Evolutionary conservation across 2,329 filamentous ascomycete species (phyloP), one percentile per base, ranked within the genome.

Genomic region (Fusarium keratoplasticum): DNA sequence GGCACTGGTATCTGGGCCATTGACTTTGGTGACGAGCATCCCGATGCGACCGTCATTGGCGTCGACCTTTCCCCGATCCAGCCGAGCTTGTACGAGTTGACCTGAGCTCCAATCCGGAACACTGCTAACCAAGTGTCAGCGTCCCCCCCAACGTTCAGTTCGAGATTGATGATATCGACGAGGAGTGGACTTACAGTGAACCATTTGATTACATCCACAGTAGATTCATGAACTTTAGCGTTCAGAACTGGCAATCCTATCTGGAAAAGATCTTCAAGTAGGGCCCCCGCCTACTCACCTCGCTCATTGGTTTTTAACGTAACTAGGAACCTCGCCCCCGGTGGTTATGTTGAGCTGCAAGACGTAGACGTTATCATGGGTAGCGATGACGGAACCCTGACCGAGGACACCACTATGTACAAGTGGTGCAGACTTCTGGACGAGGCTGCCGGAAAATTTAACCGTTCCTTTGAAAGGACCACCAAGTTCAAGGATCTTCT

Each of bases 401-500:
- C 64, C 0, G 69, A 77, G 9, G 77, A 79, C 3, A 65, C 42
- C 1, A 70, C 73, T 0, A 68, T 80, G 20, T 61, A 65, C 18
- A 66, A 71, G 5, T 82, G 81, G 72, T 76, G 59, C 27, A 67
- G 62, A 44, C 74, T 81, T 3, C 75, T 83, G 4, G 67, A 70
- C 1, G 72, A 82, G 42, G 80, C 77, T 4, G 78, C 77, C 18
- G 61, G 29, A 6, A 80, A 79, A 4, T 63, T 82, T 2, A 77
- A 80, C 0, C 77, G 82, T 2, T 73, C 78, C 0, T 74, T 82
- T 9, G 67, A 69, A 6, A 74, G 70, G 5, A 80, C 76, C 0
- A 47, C 70, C 8, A 63, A 72, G 4, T 70, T 76, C 16, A 80
- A 77, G 40, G 42, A 74, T 7, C 80, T 83, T 44, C 79, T 90